Conservation (phyloP, 1,284 basidiomycete species). For the Leccinum fuscescens region DNA sequence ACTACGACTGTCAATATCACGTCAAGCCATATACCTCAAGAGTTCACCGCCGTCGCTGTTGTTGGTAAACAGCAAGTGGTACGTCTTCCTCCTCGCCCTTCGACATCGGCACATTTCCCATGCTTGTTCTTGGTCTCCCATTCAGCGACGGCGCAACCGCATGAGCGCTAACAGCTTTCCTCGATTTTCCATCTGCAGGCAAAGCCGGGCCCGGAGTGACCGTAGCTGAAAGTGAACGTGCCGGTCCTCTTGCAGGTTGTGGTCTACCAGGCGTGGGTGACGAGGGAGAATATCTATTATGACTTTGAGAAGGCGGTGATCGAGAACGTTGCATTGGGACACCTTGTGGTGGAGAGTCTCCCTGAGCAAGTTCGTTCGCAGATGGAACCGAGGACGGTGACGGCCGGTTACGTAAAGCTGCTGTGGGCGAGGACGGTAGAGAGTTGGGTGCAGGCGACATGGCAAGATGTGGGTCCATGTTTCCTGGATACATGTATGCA, state of each 20-base stretch:
- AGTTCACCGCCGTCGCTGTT: slow-evolving; percentile 57
- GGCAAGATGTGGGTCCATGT: slow-evolving; percentile 20
- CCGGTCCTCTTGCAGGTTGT: slow-evolving; percentile 41
- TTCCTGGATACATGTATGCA: slow-evolving; percentile 22
- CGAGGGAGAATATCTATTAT: slow-evolving; percentile 39
- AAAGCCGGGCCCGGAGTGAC: slow-evolving; percentile 45
- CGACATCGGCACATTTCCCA: slow-evolving; percentile 28
- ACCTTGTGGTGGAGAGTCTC: slow-evolving; percentile 17
- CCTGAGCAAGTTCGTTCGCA: slow-evolving; percentile 17
- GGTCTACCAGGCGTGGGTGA: slow-evolving; percentile 21
- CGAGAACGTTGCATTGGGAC: slow-evolving; percentile 26
- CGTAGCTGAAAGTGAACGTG: slow-evolving; percentile 68
- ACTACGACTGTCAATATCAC: background rate
- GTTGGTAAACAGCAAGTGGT: slow-evolving; percentile 73
- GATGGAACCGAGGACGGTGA: slow-evolving; percentile 32
- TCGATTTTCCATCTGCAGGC: slow-evolving; percentile 51
- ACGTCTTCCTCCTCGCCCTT: slow-evolving; percentile 70
- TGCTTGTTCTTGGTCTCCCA: slow-evolving; percentile 42
- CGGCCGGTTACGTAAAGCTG: slow-evolving; percentile 5
- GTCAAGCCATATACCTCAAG: slow-evolving; percentile 12
- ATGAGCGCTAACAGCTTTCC: slow-evolving; percentile 67
- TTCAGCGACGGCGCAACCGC: slow-evolving; percentile 44
- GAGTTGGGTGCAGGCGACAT: slow-evolving; percentile 17
- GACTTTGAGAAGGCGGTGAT: slow-evolving; percentile 40
- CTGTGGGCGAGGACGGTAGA: slow-evolving; percentile 10